These are phyloP conservation scores for Chalciporus sp. DNA, from an alignment of 1,284 basidiomycete genomes.

Conservation along the genomic window DNA sequence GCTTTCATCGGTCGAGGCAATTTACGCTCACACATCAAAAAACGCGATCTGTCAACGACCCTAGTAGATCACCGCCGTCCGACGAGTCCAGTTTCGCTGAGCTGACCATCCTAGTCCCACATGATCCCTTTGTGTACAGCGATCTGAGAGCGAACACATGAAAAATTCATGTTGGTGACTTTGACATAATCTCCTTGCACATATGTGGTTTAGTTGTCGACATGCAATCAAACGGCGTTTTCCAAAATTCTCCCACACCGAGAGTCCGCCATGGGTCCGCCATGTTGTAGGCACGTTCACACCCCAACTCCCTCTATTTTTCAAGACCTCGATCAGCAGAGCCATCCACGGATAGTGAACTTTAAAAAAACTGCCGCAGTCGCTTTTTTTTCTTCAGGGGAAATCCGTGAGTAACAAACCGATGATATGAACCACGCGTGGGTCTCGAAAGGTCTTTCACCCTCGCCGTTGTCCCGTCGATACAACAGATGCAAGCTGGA, in stretches of 20 bases:
- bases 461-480: not conserved
- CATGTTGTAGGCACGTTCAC: slow-evolving; percentile 33
- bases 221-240: slow-evolving; percentile 25
- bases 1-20: slow-evolving; percentile 12
- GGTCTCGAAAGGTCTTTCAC: slow-evolving; percentile 3
- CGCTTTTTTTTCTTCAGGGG: not conserved
- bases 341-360: slow-evolving; percentile 23
- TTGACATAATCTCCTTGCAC: slow-evolving; percentile 32
- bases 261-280: not conserved
- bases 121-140: not conserved
- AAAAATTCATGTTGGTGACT: not conserved
- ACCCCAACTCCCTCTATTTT: slow-evolving; percentile 26
- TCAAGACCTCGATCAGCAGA: slow-evolving; percentile 24
- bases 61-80: slow-evolving; percentile 24
- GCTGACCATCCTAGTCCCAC: not conserved
- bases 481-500: not conserved
- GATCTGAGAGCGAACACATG: not conserved
- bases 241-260: slow-evolving; percentile 31
- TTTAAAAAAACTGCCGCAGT: slow-evolving; percentile 17
- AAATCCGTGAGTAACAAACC: not conserved
- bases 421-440: not conserved
- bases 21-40: slow-evolving; percentile 11
- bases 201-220: slow-evolving; percentile 25
- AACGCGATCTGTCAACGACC: slow-evolving; percentile 9
- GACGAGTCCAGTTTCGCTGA: slow-evolving; percentile 17